phyloP scores from a whole-genome alignment of 345 rosid species.

The Syzygium grande region DNA sequence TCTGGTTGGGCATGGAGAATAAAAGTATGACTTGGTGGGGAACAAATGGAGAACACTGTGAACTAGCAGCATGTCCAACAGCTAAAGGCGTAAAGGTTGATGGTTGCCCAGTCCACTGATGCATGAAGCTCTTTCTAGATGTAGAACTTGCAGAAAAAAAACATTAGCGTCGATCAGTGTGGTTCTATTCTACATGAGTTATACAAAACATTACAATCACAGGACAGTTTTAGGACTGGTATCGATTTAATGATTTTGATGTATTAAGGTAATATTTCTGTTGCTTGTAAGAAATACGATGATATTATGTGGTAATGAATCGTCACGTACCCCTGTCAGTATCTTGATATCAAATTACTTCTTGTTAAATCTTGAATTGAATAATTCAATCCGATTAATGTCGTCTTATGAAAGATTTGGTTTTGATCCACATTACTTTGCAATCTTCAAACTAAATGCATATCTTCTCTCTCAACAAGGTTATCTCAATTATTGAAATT shows the following conservation, averaged over 20 bases:
- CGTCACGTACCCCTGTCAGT: not conserved
- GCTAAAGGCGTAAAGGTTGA: conserved; percentile 54
- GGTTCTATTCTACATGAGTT: not conserved
- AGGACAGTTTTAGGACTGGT: not conserved
- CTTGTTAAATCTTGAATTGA: not conserved
- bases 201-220: not conserved
- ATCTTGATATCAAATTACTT: not conserved
- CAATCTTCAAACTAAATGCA: not conserved
- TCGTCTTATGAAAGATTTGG: not conserved
- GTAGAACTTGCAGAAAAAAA: not conserved
- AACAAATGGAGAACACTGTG: conserved; percentile 71
- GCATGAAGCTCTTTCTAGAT: not conserved
- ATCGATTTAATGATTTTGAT: not conserved
- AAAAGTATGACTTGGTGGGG: conserved; percentile 68
- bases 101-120: conserved; percentile 51
- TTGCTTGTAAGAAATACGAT: not conserved
- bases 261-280: not conserved
- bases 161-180: not conserved
- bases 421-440: accelerated
- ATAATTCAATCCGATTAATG: not conserved
- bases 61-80: conserved; percentile 68
- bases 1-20: conserved; percentile 56
- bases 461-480: too few relatives aligned
- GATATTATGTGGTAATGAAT: not conserved
- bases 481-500: too few relatives aligned